Evolutionary conservation across 306 rosid species (phyloP).

Genomic region (Vigna nakashimae): DNA sequence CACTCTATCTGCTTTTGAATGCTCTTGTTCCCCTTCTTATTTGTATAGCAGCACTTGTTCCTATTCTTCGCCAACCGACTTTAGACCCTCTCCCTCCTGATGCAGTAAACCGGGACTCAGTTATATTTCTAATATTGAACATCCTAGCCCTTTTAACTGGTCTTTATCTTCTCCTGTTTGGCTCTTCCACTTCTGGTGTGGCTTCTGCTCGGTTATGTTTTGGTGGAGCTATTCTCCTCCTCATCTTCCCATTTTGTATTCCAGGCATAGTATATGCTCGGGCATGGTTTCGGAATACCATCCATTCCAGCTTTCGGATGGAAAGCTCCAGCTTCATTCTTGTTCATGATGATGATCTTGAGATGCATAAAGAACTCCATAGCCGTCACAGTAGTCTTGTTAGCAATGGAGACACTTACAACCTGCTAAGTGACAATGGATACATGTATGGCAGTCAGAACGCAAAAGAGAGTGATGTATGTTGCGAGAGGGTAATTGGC

Average conservation of each 20-base stretch:
- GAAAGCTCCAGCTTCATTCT: slow-evolving; percentile 75
- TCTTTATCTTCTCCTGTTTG: slow-evolving; percentile 78
- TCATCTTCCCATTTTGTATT: slow-evolving; percentile 68
- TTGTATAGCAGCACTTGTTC: slow-evolving; percentile 62
- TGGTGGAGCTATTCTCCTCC: slow-evolving; percentile 71
- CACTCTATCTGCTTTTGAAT: slow-evolving; percentile 77
- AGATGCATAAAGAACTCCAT: slow-evolving; percentile 84
- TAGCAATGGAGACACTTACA: slow-evolving; percentile 47
- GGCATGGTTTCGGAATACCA: slow-evolving; percentile 61
- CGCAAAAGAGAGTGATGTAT: slow-evolving; percentile 37
- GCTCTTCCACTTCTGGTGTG: slow-evolving; percentile 52
- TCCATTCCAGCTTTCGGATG: slow-evolving; percentile 69
- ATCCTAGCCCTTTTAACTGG: slow-evolving; percentile 80
- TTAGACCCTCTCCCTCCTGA: slow-evolving; percentile 69
- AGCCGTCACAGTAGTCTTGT: slow-evolving; percentile 51
- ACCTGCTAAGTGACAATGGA: slow-evolving; percentile 43
- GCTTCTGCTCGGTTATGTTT: slow-evolving; percentile 58
- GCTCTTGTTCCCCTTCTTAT: slow-evolving; percentile 76
- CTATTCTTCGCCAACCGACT: slow-evolving; percentile 80
- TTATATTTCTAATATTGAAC: slow-evolving; percentile 72
- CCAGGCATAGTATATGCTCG: slow-evolving; percentile 88
- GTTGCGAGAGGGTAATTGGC: slow-evolving; percentile 56
- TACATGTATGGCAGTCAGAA: slow-evolving; percentile 32
- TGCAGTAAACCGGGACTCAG: slow-evolving; percentile 70
- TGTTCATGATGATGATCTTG: slow-evolving; percentile 83